Base-by-base conservation (phyloP, 345 rosid genomes). In the Viola odorata region DNA sequence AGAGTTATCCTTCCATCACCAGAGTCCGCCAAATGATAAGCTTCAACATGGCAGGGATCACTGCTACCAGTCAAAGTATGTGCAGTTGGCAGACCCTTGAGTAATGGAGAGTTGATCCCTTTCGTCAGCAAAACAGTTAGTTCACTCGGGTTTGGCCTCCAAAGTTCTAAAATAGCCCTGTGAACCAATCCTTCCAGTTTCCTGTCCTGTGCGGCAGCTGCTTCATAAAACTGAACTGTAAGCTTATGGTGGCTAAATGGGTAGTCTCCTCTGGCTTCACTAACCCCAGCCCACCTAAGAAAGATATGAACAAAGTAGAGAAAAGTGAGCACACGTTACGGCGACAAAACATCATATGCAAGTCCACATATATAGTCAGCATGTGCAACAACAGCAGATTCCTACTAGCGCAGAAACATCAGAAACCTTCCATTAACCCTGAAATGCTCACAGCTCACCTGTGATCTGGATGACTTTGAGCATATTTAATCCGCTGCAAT, bases 171-270 rank as follows among this genome's bases (percentile, higher is more conserved):
- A 75, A 90, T 94, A 55, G 97, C 99, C 74, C 84, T 86, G 79
- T 94, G 99, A 78, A 94, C 94, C 70, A 90, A 71, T 45, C 90
- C 91, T 81, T 94, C 99, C 78, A 90, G 68, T 80, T 86, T 94
- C 68, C 99, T 85, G 73, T 94, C 99, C 81, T 94, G 99, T 47
- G 99, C 97, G 53, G 96, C 97, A 72, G 97, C 81, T 45, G 97
- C 86, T 72, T 90, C 99, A 59, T 94, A 94, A 78, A 94, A 94
- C 83, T 90, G 97, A 71, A 94, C 96, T 50, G 99, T 94, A 54
- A 90, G 86, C 75, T 94, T 90, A 76, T 94, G 97, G 80, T 94
- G 99, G 81, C 96, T 94, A 65, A 88, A 94, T 37, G 99, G 99
- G 77, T 94, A 94, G 77, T 94, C 99, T 71, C 99, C 99, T 77